Evolutionary conservation across 495 filamentous ascomycete genomes (phyloP).

Genomic region (Penicillium antarcticum): DNA sequence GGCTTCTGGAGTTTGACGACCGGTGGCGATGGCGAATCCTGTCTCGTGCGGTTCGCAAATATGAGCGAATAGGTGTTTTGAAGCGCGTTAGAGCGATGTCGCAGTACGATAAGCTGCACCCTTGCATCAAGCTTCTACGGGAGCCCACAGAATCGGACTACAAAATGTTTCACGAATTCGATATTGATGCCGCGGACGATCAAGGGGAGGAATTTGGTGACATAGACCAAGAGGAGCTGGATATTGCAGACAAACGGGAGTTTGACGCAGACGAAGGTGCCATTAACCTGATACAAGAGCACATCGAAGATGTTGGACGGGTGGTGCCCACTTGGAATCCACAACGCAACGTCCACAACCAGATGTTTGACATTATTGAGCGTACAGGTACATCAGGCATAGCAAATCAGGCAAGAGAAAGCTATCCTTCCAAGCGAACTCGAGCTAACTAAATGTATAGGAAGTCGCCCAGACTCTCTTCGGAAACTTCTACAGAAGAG

Average conservation of each 20-base stretch:
- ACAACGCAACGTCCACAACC: conserved; percentile 49
- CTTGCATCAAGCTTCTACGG: conserved; percentile 70
- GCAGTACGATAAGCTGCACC: conserved; percentile 40
- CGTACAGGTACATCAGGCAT: conserved; percentile 48
- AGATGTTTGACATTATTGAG: conserved; percentile 52
- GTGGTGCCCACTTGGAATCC: conserved; percentile 54
- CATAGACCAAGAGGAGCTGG: conserved; percentile 33
- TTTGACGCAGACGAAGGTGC: conserved; percentile 18
- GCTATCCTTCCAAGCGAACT: not conserved
- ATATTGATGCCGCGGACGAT: conserved; percentile 21
- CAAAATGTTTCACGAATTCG: conserved; percentile 50
- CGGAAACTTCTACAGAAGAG: conserved; percentile 54
- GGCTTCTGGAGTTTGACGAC: conserved; percentile 55
- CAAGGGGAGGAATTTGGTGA: conserved; percentile 18
- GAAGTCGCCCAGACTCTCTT: conserved; percentile 47
- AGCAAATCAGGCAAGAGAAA: conserved; percentile 44
- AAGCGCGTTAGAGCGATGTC: conserved; percentile 63
- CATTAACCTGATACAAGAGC: conserved; percentile 20
- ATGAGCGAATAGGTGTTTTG: conserved; percentile 66
- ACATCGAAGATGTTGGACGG: conserved; percentile 32
- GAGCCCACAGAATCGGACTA: conserved; percentile 68
- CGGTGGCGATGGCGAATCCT: conserved; percentile 64
- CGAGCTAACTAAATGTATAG: conserved; percentile 19
- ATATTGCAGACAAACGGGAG: conserved; percentile 14
- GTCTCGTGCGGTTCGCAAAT: conserved; percentile 63